phyloP scores from a whole-genome alignment of 1,284 basidiomycete species.

The Stereum hirsutum region DNA sequence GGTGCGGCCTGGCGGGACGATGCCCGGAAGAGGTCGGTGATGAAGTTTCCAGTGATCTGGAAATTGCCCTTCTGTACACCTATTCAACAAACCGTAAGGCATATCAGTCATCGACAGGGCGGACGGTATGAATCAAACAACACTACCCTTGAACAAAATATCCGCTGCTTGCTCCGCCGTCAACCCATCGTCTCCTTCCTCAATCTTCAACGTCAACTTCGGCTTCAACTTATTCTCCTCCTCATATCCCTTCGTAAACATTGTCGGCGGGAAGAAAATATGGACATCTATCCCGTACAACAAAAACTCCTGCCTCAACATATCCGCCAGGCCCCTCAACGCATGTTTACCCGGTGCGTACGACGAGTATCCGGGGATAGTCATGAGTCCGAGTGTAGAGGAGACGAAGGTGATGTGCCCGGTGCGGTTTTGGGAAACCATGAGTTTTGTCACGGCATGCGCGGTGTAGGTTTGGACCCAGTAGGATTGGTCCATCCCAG shows the following conservation, averaged over 20 bases:
- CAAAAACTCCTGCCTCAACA: constrained; percentile 2
- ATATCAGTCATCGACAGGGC: neutral
- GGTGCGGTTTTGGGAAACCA: constrained; percentile 3
- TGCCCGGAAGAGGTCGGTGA: constrained; percentile 4
- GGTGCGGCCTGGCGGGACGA: constrained; percentile 1
- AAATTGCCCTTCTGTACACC: neutral
- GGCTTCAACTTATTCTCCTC: constrained; percentile 4
- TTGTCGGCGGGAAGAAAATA: constrained; percentile 6
- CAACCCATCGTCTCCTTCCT: constrained; percentile 1
- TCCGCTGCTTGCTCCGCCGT: constrained; percentile 3
- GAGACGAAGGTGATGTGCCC: constrained; percentile 5
- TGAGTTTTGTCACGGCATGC: neutral
- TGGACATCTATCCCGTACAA: constrained; percentile 4
- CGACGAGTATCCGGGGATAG: constrained; percentile 2
- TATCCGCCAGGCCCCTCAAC: constrained; percentile 4
- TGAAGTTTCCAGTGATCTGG: constrained; percentile 1
- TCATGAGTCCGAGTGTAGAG: constrained; percentile 4
- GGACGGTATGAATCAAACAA: neutral
- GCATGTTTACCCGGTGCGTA: constrained; percentile 4
- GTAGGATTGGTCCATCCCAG: constrained; percentile 4
- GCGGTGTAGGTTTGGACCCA: constrained; percentile 5
- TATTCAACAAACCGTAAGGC: neutral
- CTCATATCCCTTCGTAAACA: constrained; percentile 1
- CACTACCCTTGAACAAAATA: neutral
- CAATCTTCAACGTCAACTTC: constrained; percentile 1